Evolutionary conservation across 78 protist species (phyloP), one percentile per base, ranked within the genome.

Genomic region (Isochrysis galbana): DNA sequence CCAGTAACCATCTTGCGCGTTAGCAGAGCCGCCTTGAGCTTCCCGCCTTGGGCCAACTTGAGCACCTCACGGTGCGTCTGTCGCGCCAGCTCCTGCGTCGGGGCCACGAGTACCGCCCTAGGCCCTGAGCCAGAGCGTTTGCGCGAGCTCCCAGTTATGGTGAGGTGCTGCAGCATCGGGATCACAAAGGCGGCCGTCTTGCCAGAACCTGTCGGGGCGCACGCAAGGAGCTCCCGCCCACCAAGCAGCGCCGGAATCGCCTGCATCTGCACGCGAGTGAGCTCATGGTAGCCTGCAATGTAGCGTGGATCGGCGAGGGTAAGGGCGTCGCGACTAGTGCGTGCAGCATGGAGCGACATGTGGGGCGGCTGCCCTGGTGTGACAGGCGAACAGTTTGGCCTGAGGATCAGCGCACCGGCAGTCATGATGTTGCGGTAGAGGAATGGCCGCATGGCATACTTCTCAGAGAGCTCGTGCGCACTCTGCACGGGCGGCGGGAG

Each of bases 171-270:
- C 25, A 98, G 91, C 32, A 97, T 36, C 38, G 99, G 99, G 22
- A 97, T 0, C 39, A 91, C 41, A 47, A 94, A 98, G 26, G 99
- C 97, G 17, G 94, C 94, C 46, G 99, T 98, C 94, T 98, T 98
- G 55, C 99, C 99, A 19, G 98, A 95, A 69, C 99, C 99, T 5
- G 99, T 98, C 61, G 97, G 98, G 36, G 99, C 98, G 54, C 89
- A 69, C 32, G 94, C 99, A 34, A 98, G 89, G 11, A 97, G 90
- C 26, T 98, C 98, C 10, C 98, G 74, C 14, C 92, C 95, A 19
- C 11, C 91, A n/a, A 96, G 23, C 48, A 97, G 26, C 11, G 69
- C 54, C 5, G 96, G 96, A 0, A 94, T 45, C 19, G 32, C 94
- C 86, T 92, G 93, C 95, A 94, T 93, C 90, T 94, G 95, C 42